Evolutionary conservation across 2,329 filamentous ascomycete species (phyloP), one percentile per base, ranked within the genome.

Genomic region (Dothistroma septosporum): DNA sequence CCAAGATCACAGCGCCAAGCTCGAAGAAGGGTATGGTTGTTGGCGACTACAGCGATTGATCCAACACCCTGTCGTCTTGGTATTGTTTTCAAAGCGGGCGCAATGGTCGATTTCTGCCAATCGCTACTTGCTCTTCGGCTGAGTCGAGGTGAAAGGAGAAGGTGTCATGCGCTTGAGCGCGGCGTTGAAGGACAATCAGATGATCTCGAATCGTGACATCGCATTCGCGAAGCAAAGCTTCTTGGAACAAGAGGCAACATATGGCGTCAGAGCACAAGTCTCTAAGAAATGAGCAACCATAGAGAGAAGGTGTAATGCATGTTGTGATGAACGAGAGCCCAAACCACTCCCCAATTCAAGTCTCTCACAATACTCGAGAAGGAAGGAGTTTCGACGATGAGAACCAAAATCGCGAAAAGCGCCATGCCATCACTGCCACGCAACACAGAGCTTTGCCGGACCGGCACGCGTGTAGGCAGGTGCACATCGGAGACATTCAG

Each of bases 1-100:
- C 75, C 50, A 74, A 73, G 69, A 50, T 74, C 31, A 49, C 59
- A 28, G 24, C 24, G 2, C 24, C 24, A 28, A 6, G 24, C 24
- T 28, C 24, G 21, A 61, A 61, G 49, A 66, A 66, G 61, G 57
- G 58, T 41, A 56, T 62, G 53, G 61, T 58, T 37, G 46, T 67
- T 22, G 65, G 59, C n/a, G 61, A 65, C 48, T 60, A 64, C 41
- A 60, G 57, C 53, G 61, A 59, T 37, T 65, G 54, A 57, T 28
- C 10, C 12, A 56, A 54, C 24, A n/a, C 1, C 9, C 47, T 32
- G 55, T 35, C 55, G 44, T 24, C 35, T 49, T 33, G 53, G 46
- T 46, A 22, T 31, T 60, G 28, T 35, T 28, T 49, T 49, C 11
- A 31, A n/a, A 53, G 50, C 31, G n/a, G 56, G 55, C 55, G 55